Conservation (phyloP, 2,329 filamentous ascomycete species). For the Elsinoe arachidis region DNA sequence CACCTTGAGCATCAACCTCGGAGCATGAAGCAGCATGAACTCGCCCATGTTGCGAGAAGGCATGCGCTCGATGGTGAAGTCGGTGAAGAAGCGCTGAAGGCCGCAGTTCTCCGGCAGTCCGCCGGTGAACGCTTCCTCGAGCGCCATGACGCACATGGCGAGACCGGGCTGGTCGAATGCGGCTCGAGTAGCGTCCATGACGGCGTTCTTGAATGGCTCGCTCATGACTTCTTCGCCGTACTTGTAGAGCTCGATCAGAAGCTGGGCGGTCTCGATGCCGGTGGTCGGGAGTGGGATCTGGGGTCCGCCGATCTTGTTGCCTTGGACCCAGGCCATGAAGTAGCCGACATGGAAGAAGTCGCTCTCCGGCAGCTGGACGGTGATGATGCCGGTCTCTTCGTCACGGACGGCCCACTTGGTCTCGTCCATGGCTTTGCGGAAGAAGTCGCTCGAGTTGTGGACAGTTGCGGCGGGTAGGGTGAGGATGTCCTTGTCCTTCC, state of each 20-base stretch:
- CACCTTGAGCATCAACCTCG: neutral
- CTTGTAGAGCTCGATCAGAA: slow-evolving; percentile 6
- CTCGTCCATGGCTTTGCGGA: neutral
- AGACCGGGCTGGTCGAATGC: neutral
- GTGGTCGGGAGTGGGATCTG: neutral
- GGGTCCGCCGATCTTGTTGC: neutral
- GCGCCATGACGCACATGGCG: neutral
- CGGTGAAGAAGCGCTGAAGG: neutral
- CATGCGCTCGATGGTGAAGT: slow-evolving; percentile 1
- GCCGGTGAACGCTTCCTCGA: slow-evolving; percentile 1
- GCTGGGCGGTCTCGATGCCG: neutral
- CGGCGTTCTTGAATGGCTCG: slow-evolving; percentile 8
- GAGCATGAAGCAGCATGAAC: neutral
- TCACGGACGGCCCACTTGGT: neutral
- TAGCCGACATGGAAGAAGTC: slow-evolving; percentile 3
- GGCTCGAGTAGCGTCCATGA: neutral
- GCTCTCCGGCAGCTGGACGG: neutral
- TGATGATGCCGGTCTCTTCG: neutral
- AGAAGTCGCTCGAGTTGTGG: neutral
- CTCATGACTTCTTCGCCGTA: neutral
- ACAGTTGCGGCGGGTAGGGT: neutral
- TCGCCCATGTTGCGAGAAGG: neutral
- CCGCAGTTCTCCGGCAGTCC: neutral
- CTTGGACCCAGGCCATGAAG: slow-evolving; percentile 7
- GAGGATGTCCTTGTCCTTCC: neutral